Percentiles rank a stretch among this genome's conserved stretches.
Evolutionary conservation across 169 alveolate species (phyloP).

Genomic region (Amoebophrya sp.): DNA sequence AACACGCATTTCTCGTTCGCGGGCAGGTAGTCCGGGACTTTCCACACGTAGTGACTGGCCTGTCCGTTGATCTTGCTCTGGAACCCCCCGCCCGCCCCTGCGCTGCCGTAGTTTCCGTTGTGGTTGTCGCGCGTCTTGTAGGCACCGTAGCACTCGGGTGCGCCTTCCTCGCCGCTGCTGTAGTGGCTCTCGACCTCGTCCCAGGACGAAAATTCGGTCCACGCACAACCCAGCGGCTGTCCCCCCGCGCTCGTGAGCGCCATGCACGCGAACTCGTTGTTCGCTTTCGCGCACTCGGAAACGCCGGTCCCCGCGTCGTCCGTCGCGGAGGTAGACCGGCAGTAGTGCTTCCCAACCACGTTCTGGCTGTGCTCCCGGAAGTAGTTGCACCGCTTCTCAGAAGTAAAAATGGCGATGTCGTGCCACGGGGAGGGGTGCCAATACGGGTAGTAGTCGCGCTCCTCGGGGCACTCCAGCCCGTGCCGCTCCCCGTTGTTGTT

Average conservation of each 20-base stretch:
- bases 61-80: no score
- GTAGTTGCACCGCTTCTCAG: constrained; percentile 39
- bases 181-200: neutral
- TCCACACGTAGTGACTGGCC: constrained; percentile 38
- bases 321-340: neutral
- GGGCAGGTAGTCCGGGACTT: constrained; percentile 36
- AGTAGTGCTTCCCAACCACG: constrained; percentile 35
- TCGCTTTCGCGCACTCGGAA: neutral
- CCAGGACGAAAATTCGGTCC: neutral
- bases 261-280: neutral
- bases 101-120: constrained; percentile 33
- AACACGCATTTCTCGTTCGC: neutral
- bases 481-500: constrained; percentile 46
- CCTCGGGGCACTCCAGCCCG: constrained; percentile 47
- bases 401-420: constrained; percentile 40
- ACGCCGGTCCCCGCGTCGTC: neutral
- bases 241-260: no score
- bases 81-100: no score
- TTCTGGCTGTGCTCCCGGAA: constrained; percentile 36
- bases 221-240: neutral
- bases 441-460: constrained; percentile 43
- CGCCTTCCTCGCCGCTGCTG: constrained; percentile 27
- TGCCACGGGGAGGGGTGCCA: constrained; percentile 48
- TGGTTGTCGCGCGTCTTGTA: constrained; percentile 40
- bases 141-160: constrained; percentile 40